Base-by-base conservation (phyloP, 2,329 filamentous ascomycete genomes). In the Stagonosporopsis cucurbitacearum region DNA sequence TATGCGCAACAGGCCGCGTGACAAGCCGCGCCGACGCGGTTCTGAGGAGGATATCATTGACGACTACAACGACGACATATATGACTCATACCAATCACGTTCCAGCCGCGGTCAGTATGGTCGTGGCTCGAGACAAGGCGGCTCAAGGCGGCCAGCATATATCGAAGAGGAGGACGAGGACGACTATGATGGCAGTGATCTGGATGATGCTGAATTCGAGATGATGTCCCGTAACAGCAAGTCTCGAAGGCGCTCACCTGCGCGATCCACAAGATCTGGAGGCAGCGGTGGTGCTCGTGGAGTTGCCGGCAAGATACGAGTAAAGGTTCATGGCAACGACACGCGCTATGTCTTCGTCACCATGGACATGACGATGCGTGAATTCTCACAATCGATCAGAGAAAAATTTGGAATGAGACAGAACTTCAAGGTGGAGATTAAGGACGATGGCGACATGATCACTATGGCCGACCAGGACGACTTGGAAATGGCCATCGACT, bases 381-480 rank as follows among this genome's bases (percentile, higher is more conserved):
- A 94, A 56, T 86, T 99, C 40, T 87, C 89, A 36, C 87, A 88
- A 59, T 87, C 88, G 57, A 90, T 99, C 56, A 85, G 89, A 42
- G 89, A 92, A 60, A 99, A 99, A 78, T 96, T 98, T 70, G 88
- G 85, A 13, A 81, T 97, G 52, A 81, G 84, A 51, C 80, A 88
- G 59, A 86, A 86, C 54, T 94, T 97, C 80, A 96, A 93, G 82
- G 88, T 97, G 77, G 95, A 95, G 81, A 86, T 93, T 66, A 86
- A 84, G 69, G 92, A 96, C 61, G 95, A 98, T 65, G 89, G 91
- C 64, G 94, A 98, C 70, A 94, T 97, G 90, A 96, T 99, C 70
- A 97, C 94, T 28, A 89, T 99, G 86, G 92, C 90, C 26, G 95
- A 99, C 75, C 91, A 97, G 75, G 95, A 99, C 70, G 95, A 99